Conservation (phyloP, 1,284 basidiomycete genomes). For the Ceratobasidium papillatum region DNA sequence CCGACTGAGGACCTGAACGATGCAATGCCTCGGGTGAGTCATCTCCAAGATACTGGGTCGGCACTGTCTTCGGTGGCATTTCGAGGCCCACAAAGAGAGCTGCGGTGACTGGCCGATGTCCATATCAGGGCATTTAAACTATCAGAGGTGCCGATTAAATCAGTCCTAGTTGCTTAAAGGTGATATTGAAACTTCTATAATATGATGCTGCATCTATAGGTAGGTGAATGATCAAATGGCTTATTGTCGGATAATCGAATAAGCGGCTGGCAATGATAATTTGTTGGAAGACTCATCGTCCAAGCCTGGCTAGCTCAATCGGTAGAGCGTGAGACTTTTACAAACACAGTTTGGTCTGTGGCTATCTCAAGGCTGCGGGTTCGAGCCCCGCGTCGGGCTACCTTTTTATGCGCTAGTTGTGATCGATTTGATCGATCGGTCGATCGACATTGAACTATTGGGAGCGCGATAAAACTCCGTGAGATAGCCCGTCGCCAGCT, state of each 20-base stretch:
- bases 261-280: no score
- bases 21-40: background rate
- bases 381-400: conserved; percentile 42
- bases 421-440: background rate
- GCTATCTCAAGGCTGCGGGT: conserved; percentile 41
- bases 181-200: no score
- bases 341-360: background rate
- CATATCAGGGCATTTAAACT: no score
- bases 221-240: background rate
- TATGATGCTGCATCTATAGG: no score
- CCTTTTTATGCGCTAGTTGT: conserved; percentile 2
- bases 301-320: conserved; percentile 40
- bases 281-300: no score
- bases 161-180: no score
- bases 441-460: background rate
- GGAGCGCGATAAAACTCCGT: background rate
- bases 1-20: background rate
- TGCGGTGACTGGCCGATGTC: no score
- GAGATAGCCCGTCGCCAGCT: conserved; percentile 4
- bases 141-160: no score
- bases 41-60: background rate
- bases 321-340: conserved; percentile 42
- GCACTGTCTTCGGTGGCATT: background rate
- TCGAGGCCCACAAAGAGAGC: no score
- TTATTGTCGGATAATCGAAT: background rate